Percentiles rank a stretch among this genome's conserved stretches.
Evolutionary conservation across 1,139 yeast species (phyloP).

Genomic region (Debaryomyces sp.): DNA sequence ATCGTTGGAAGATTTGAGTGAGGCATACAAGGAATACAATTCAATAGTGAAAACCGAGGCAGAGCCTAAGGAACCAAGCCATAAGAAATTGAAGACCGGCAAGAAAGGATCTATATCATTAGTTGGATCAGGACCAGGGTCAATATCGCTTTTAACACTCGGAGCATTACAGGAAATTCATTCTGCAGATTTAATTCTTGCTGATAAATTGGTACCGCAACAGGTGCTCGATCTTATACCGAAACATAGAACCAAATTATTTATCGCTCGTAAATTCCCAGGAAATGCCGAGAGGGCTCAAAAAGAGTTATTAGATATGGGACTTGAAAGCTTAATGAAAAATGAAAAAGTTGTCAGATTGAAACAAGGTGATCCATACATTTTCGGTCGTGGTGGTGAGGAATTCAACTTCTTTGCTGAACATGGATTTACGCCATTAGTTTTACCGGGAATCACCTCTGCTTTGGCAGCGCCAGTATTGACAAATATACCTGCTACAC

Average conservation of each 20-base stretch:
- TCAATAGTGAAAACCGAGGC: slow-evolving; percentile 5
- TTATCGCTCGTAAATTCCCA: slow-evolving; percentile 92
- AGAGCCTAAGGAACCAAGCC: slow-evolving; percentile 7
- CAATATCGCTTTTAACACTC: slow-evolving; percentile 75
- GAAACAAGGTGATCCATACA: slow-evolving; percentile 97
- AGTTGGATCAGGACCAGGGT: slow-evolving; percentile 96
- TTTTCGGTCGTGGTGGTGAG: slow-evolving; percentile 97
- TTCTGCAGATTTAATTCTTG: slow-evolving; percentile 79
- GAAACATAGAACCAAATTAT: slow-evolving; percentile 61
- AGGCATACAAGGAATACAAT: slow-evolving; percentile 30
- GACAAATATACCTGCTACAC: slow-evolving; percentile 88
- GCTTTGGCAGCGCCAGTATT: slow-evolving; percentile 90
- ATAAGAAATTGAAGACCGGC: slow-evolving; percentile 7
- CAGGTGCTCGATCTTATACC: slow-evolving; percentile 85
- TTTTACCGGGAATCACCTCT: slow-evolving; percentile 87
- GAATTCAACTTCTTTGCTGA: slow-evolving; percentile 69
- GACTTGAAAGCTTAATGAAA: slow-evolving; percentile 59
- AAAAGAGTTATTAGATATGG: slow-evolving; percentile 73
- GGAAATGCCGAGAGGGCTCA: slow-evolving; percentile 97
- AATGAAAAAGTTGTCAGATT: slow-evolving; percentile 85
- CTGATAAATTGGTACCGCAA: slow-evolving; percentile 92
- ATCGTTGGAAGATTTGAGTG: slow-evolving; percentile 57
- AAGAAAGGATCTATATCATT: slow-evolving; percentile 65
- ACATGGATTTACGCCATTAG: slow-evolving; percentile 71
- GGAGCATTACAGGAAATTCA: slow-evolving; percentile 85